These are phyloP conservation scores for Colletotrichum eremochloae DNA, from an alignment of 2,329 filamentous ascomycete genomes.

Conservation along the genomic window DNA sequence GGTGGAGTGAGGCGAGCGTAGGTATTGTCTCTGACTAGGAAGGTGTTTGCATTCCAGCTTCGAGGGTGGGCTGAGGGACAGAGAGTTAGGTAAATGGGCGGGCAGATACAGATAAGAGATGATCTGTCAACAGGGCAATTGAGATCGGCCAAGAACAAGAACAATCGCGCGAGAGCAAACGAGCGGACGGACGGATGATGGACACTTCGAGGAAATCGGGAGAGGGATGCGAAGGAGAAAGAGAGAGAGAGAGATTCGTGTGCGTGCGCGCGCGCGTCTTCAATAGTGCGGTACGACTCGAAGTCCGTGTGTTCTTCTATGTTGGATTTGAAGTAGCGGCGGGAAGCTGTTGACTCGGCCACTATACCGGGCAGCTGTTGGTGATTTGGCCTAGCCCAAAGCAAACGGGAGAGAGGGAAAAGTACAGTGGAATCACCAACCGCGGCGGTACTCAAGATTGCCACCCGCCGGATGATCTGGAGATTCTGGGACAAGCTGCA, in stretches of 20 bases:
- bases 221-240: constrained; percentile 6
- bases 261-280: constrained; percentile 5
- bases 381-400: constrained; percentile 14
- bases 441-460: constrained; percentile 2
- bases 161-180: background rate
- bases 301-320: constrained; percentile 12
- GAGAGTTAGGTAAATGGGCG: constrained; percentile 10
- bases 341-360: constrained; percentile 13
- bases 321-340: background rate
- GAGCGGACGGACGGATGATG: constrained; percentile 1
- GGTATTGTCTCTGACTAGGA: constrained; percentile 28
- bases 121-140: background rate
- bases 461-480: constrained; percentile 13
- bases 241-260: background rate
- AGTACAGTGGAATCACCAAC: background rate
- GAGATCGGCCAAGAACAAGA: background rate
- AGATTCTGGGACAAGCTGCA: constrained; percentile 19
- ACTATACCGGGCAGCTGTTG: constrained; percentile 16
- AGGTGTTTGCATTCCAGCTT: constrained; percentile 37
- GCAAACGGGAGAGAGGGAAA: background rate
- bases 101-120: background rate
- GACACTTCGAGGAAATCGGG: background rate
- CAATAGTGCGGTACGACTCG: constrained; percentile 13
- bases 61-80: constrained; percentile 15
- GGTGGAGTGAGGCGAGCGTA: constrained; percentile 30